phyloP scores from a whole-genome alignment of 73 alveolate genomes.

The Strombidium stylifer region DNA sequence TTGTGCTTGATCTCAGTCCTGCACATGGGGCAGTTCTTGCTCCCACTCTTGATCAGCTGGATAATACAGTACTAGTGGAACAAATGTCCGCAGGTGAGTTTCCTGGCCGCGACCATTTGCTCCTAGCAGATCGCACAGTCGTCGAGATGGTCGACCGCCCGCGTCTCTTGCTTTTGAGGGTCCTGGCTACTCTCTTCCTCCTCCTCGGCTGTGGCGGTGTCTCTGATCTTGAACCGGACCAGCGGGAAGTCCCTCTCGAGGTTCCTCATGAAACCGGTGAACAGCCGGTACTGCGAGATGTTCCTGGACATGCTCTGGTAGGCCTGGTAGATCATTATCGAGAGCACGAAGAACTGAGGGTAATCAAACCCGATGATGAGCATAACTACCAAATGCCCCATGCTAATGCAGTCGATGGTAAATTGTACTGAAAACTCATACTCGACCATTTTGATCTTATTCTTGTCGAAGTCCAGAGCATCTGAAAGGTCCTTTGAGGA shows the following conservation, averaged over 20 bases:
- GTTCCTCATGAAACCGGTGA: background rate
- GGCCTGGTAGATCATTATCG: background rate
- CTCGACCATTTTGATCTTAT: too few species aligned
- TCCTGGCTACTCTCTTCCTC: constrained; percentile 4
- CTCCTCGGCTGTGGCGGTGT: background rate
- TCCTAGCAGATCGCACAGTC: constrained; percentile 59
- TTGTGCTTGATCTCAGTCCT: constrained; percentile 28
- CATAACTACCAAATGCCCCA: too few species aligned
- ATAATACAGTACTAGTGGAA: constrained; percentile 49
- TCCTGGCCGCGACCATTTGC: constrained; percentile 24
- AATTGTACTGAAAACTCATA: too few species aligned
- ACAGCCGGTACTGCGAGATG: background rate
- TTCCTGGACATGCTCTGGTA: constrained; percentile 12
- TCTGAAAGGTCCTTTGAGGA: too few species aligned
- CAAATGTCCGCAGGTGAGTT: constrained; percentile 25
- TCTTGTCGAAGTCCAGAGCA: too few species aligned
- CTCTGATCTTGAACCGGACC: constrained; percentile 17
- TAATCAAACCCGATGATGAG: too few species aligned
- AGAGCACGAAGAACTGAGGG: too few species aligned
- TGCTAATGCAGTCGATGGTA: too few species aligned
- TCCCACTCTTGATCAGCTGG: constrained; percentile 37
- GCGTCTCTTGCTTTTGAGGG: background rate
- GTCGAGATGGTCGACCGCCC: background rate
- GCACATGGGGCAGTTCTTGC: constrained; percentile 46
- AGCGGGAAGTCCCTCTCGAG: constrained; percentile 10